Conservation (phyloP, 768 basidiomycete species). For the Leucogyrophana mollusca region DNA sequence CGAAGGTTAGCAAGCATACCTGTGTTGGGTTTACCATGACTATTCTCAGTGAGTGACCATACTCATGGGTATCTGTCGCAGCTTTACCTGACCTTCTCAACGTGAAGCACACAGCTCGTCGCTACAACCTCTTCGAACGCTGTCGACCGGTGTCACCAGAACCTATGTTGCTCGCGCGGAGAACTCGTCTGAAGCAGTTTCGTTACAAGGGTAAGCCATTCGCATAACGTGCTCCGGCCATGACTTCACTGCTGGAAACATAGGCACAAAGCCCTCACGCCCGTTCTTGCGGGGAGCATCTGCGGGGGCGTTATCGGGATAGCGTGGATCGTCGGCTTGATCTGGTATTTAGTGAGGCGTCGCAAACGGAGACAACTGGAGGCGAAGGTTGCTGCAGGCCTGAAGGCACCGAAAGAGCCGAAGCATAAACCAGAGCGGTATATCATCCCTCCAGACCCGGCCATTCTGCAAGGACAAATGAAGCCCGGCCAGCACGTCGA, state of each 20-base stretch:
- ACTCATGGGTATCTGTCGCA: too few relatives aligned
- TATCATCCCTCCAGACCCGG: constrained; percentile 68
- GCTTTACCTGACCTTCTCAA: too few relatives aligned
- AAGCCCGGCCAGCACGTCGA: constrained; percentile 37
- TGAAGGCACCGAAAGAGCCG: constrained; percentile 34
- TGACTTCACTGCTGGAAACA: background rate
- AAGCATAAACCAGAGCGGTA: constrained; percentile 44
- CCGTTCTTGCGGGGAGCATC: constrained; percentile 59
- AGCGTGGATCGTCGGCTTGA: constrained; percentile 48
- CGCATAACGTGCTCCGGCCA: background rate
- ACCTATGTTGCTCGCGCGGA: constrained; percentile 14
- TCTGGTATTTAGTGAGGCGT: constrained; percentile 56
- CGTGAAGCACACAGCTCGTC: too few relatives aligned
- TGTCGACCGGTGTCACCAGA: too few relatives aligned
- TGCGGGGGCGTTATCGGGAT: constrained; percentile 52
- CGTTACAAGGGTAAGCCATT: constrained; percentile 36
- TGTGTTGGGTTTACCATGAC: too few relatives aligned
- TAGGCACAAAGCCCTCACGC: constrained; percentile 56
- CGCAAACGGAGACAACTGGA: constrained; percentile 47
- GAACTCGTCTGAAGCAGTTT: constrained; percentile 38
- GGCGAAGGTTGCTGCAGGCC: constrained; percentile 41
- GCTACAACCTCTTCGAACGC: too few relatives aligned
- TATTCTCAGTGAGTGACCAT: too few relatives aligned
- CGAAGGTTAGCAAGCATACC: too few relatives aligned
- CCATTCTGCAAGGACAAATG: constrained; percentile 50